Percentiles rank a stretch among this genome's conserved stretches.
Evolutionary conservation across 352 stramenopile species (phyloP).

Genomic region (Pythium biforme): DNA sequence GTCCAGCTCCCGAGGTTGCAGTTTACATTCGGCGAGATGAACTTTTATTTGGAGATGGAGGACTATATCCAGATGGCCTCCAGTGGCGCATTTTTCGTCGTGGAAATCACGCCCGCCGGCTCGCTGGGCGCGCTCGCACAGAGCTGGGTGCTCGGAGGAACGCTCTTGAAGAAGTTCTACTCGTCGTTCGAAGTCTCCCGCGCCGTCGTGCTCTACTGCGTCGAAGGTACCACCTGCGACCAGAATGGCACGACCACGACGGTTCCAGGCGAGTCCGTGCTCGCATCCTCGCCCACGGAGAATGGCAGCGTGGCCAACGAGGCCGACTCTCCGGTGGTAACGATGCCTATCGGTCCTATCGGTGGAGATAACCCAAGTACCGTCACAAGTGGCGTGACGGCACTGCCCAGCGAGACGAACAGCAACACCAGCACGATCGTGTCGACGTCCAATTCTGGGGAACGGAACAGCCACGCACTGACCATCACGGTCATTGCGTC

Average conservation of each 20-base stretch:
- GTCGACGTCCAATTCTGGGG: not conserved
- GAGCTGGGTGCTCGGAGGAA: conserved; percentile 78
- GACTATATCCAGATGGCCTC: conserved; percentile 45
- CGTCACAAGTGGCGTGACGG: not conserved
- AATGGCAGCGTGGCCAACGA: too few relatives aligned
- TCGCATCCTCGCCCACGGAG: not conserved
- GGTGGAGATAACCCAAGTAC: too few relatives aligned
- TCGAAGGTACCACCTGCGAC: conserved; percentile 35
- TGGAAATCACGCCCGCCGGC: conserved; percentile 26
- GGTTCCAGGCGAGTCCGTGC: not conserved
- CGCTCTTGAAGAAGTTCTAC: conserved; percentile 77
- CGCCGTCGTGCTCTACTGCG: conserved; percentile 67
- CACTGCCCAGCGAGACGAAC: not conserved
- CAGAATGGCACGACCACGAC: conserved; percentile 7
- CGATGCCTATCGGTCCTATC: too few relatives aligned
- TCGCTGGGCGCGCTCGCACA: conserved; percentile 28
- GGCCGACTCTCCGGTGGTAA: too few relatives aligned
- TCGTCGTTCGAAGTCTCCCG: conserved; percentile 63
- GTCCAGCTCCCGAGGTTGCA: conserved; percentile 46
- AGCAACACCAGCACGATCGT: not conserved
- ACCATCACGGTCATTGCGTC: conserved; percentile 9
- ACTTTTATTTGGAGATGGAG: conserved; percentile 57
- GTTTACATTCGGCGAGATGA: conserved; percentile 55
- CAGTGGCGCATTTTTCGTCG: conserved; percentile 21
- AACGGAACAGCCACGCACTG: not conserved